Conservation (phyloP, 768 basidiomycete genomes). For the Gymnopilus dilepis region DNA sequence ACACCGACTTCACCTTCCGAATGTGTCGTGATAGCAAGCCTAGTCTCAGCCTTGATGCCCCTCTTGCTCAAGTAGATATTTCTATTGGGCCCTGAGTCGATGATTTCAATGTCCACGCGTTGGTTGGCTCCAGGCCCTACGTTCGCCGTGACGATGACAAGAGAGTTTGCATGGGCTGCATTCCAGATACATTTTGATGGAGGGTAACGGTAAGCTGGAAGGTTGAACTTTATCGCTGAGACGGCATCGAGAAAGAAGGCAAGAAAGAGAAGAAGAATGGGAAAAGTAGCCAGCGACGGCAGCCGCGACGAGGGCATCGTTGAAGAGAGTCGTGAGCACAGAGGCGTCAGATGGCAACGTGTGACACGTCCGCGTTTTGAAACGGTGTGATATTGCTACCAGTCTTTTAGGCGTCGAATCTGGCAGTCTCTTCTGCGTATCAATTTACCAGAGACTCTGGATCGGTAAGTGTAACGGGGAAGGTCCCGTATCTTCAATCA, state of each 20-base stretch:
- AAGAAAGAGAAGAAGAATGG: conserved; percentile 31
- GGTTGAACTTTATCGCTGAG: conserved; percentile 83
- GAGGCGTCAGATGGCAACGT: neutral
- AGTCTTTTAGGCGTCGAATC: no score
- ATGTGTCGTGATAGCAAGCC: conserved; percentile 93
- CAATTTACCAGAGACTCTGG: no score
- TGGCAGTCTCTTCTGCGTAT: no score
- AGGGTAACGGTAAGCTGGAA: conserved; percentile 76
- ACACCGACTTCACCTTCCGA: conserved; percentile 94
- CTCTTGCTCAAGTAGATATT: conserved; percentile 93
- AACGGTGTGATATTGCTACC: neutral
- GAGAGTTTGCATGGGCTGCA: conserved; percentile 79
- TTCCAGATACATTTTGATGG: conserved; percentile 94
- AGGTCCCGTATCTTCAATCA: no score
- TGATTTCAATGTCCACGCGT: conserved; percentile 91
- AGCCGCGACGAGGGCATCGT: conserved; percentile 23
- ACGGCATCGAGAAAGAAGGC: conserved; percentile 33
- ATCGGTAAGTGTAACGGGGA: no score
- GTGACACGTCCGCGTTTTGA: neutral
- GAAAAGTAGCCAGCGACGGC: conserved; percentile 22
- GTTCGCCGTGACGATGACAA: conserved; percentile 97
- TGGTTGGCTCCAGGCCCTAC: conserved; percentile 77
- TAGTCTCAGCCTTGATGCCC: conserved; percentile 87
- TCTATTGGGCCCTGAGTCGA: conserved; percentile 83
- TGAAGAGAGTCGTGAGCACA: conserved; percentile 17